phyloP scores from a whole-genome alignment of 176 grass and related monocot genomes.

The Aegilops longissima region DNA sequence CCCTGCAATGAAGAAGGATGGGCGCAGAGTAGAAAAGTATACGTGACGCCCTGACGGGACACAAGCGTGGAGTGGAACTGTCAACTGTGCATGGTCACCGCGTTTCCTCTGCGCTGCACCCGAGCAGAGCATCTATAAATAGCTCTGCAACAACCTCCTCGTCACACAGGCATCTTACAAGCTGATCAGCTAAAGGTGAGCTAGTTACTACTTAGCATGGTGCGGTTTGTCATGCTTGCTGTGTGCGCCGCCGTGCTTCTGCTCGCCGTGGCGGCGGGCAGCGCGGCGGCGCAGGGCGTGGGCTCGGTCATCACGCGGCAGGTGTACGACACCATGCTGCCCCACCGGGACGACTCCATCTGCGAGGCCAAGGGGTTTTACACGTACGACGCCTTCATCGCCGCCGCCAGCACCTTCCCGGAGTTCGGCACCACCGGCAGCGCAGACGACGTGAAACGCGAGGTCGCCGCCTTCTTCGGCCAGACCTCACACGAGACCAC shows the following conservation, averaged over 20 bases:
- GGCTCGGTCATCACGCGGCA: conserved; percentile 32
- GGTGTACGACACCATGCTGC: conserved; percentile 39
- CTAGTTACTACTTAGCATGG: neutral
- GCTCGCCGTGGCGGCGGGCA: conserved; percentile 10
- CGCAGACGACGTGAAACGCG: neutral
- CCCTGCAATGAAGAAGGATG: too few relatives aligned
- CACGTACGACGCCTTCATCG: conserved; percentile 46
- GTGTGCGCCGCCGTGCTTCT: neutral
- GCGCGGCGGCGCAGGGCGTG: conserved; percentile 26
- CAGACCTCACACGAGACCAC: conserved; percentile 69
- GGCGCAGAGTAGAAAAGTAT: too few relatives aligned
- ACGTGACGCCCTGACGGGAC: too few relatives aligned
- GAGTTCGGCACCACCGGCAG: conserved; percentile 43
- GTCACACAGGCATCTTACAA: neutral
- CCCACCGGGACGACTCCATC: conserved; percentile 25
- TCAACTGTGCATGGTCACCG: too few relatives aligned
- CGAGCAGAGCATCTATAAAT: too few relatives aligned
- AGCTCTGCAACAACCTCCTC: too few relatives aligned
- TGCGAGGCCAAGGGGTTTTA: conserved; percentile 46
- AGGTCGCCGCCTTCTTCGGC: conserved; percentile 64
- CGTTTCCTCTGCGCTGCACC: too few relatives aligned
- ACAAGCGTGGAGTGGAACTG: too few relatives aligned
- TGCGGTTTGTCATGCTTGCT: neutral
- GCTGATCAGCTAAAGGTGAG: neutral
- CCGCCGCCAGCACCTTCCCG: conserved; percentile 34